Percentiles rank a stretch among this genome's conserved stretches.
These are phyloP conservation scores for Penicillium psychrosexuale DNA, from an alignment of 2,329 filamentous ascomycete species.

Conservation along the genomic window DNA sequence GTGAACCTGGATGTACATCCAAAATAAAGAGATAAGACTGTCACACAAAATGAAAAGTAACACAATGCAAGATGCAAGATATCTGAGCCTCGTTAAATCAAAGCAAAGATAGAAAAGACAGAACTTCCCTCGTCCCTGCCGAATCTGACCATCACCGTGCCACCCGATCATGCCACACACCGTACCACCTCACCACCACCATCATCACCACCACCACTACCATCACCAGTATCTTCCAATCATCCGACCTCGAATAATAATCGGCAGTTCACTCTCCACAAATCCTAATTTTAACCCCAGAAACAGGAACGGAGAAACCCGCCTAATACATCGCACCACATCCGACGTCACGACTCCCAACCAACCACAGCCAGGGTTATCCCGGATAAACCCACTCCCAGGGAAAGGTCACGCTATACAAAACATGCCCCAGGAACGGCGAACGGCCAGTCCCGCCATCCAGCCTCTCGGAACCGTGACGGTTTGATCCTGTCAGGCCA, in stretches of 20 bases:
- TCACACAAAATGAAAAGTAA: background rate
- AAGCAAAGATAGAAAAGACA: too few relatives aligned
- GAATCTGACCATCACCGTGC: slow-evolving; percentile 5
- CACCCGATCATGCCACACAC: slow-evolving; percentile 8
- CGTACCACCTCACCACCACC: background rate
- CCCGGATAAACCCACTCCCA: background rate
- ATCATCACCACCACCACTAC: too few relatives aligned
- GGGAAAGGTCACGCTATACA: slow-evolving; percentile 9
- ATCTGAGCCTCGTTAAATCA: background rate
- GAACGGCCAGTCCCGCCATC: background rate
- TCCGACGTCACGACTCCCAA: slow-evolving; percentile 12
- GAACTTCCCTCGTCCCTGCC: background rate
- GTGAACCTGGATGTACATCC: too few relatives aligned
- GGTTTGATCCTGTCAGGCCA: slow-evolving; percentile 11
- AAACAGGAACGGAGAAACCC: background rate
- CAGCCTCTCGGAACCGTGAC: background rate
- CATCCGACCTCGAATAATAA: background rate
- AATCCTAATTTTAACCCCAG: background rate
- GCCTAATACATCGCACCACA: slow-evolving; percentile 12
- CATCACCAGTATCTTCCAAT: background rate
- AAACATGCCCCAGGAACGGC: background rate
- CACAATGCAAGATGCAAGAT: background rate
- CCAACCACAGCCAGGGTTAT: too few relatives aligned
- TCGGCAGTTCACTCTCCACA: background rate
- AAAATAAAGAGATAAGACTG: background rate